A percentile compares a stretch with the other conserved stretches of the same genome.
phyloP scores from a whole-genome alignment of 768 basidiomycete genomes.

The Cystofilobasidium macerans region DNA sequence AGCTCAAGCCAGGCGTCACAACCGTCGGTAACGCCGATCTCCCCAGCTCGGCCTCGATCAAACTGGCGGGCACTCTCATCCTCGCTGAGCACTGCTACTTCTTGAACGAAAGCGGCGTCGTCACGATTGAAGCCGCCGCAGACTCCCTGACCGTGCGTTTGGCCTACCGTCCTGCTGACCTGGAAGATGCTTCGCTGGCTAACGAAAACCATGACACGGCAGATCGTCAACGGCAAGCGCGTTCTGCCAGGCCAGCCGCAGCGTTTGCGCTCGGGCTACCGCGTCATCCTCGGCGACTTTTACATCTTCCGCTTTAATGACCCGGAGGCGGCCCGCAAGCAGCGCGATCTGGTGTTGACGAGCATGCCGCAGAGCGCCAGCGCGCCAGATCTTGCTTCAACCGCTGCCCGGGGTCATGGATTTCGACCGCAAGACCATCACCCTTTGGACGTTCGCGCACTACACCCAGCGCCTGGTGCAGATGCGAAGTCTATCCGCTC shows the following conservation, averaged over 20 bases:
- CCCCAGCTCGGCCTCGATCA: conserved; percentile 70
- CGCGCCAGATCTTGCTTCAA: conserved; percentile 54
- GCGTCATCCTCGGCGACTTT: conserved; percentile 92
- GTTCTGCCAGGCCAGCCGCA: conserved; percentile 60
- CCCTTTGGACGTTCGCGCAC: conserved; percentile 80
- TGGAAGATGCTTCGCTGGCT: conserved; percentile 21
- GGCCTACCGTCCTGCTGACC: no score
- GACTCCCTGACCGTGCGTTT: conserved; percentile 70
- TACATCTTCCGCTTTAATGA: conserved; percentile 83
- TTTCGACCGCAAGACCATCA: conserved; percentile 71
- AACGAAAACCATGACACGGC: neutral
- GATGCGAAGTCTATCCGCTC: conserved; percentile 84
- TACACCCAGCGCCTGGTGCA: conserved; percentile 78
- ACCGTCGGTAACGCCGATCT: conserved; percentile 76
- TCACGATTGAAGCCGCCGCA: conserved; percentile 64
- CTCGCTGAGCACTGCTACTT: conserved; percentile 85
- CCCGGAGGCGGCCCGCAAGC: conserved; percentile 86
- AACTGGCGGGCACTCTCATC: conserved; percentile 84
- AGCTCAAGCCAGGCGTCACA: conserved; percentile 74
- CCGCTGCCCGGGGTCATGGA: conserved; percentile 56
- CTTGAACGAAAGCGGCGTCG: conserved; percentile 73
- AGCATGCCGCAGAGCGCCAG: conserved; percentile 55
- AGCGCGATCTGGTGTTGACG: conserved; percentile 65
- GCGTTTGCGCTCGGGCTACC: conserved; percentile 84
- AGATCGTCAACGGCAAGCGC: conserved; percentile 93